Percentiles rank a stretch among this genome's conserved stretches.
Evolutionary conservation across 306 rosid genomes (phyloP).

Genomic region (Luffa acutangula): DNA sequence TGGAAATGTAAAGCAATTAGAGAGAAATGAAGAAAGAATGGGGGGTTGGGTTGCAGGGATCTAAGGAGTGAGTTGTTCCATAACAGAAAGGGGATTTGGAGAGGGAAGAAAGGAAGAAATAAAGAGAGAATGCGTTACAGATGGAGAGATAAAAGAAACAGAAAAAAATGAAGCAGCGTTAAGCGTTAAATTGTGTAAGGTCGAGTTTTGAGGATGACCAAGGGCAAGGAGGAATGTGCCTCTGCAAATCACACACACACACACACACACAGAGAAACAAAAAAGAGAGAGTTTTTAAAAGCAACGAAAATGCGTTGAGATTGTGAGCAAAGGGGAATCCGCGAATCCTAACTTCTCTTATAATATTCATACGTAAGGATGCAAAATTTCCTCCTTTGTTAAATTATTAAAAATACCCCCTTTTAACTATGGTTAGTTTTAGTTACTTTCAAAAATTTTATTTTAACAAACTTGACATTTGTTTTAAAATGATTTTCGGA

Average conservation of each 20-base stretch:
- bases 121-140: background rate
- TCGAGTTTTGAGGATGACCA: constrained; percentile 3
- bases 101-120: background rate
- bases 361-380: no score
- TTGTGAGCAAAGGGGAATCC: background rate
- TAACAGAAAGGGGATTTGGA: background rate
- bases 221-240: constrained; percentile 7
- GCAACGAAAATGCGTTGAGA: background rate
- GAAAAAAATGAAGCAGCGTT: background rate
- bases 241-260: no score
- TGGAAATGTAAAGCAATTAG: background rate
- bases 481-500: no score
- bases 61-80: background rate
- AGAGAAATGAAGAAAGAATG: background rate
- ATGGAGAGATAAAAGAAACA: background rate
- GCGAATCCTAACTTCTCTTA: background rate
- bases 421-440: no score
- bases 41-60: background rate
- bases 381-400: no score
- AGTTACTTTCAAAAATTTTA: no score
- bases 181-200: background rate
- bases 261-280: no score
- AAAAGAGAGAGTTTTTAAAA: background rate
- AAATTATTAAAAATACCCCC: no score
- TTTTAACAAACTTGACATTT: no score